phyloP scores from a whole-genome alignment of 1,139 yeast genomes.

The Saccharomyces hybrid region DNA sequence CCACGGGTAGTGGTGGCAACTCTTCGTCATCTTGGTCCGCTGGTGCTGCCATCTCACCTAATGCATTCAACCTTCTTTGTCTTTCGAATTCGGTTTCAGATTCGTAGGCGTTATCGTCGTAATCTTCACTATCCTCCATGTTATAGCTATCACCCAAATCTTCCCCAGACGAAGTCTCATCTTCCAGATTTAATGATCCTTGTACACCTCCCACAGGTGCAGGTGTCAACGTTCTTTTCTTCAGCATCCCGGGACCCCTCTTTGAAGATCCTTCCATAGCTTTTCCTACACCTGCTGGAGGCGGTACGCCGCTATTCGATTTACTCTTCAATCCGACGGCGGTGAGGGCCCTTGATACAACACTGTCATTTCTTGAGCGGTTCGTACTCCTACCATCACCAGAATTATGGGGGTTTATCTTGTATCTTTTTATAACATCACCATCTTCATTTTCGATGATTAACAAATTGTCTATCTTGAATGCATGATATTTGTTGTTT shows the following conservation, averaged over 20 bases:
- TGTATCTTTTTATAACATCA: slow-evolving; percentile 77
- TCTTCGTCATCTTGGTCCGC: slow-evolving; percentile 55
- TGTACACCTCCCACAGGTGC: slow-evolving; percentile 6
- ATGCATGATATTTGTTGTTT: slow-evolving; percentile 41
- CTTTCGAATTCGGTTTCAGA: slow-evolving; percentile 65
- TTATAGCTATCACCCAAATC: slow-evolving; percentile 6
- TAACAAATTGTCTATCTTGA: slow-evolving; percentile 60
- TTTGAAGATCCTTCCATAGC: slow-evolving; percentile 5
- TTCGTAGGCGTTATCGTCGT: slow-evolving; percentile 29
- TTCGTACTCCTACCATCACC: slow-evolving; percentile 5
- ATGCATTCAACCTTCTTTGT: slow-evolving; percentile 71
- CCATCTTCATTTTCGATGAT: slow-evolving; percentile 89
- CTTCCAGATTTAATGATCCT: slow-evolving; percentile 4
- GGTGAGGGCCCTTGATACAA: slow-evolving; percentile 38
- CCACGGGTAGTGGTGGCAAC: slow-evolving; percentile 13
- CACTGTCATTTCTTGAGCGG: slow-evolving; percentile 9
- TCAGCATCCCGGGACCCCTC: slow-evolving; percentile 6
- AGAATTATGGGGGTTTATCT: slow-evolving; percentile 48
- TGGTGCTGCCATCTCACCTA: slow-evolving; percentile 48
- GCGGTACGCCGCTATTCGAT: slow-evolving; percentile 14
- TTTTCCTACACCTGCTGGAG: slow-evolving; percentile 7
- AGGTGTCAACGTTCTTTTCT: not conserved
- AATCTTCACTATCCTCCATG: slow-evolving; percentile 16
- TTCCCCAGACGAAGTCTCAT: slow-evolving; percentile 6
- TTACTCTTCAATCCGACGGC: slow-evolving; percentile 42